phyloP scores from a whole-genome alignment of 495 filamentous ascomycete species.

The Astrothelium subdiscretum region DNA sequence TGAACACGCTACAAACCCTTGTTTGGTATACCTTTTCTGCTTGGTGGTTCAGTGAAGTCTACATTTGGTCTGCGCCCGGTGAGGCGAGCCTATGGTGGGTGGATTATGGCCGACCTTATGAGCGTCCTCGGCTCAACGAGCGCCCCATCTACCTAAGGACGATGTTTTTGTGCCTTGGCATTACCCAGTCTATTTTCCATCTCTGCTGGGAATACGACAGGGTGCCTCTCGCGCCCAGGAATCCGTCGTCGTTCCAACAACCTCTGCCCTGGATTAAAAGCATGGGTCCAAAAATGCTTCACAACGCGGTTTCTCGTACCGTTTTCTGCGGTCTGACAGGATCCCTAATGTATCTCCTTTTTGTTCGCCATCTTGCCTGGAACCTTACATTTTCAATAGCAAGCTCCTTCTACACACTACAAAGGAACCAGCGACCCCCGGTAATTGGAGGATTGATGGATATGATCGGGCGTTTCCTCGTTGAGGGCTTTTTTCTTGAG shows the following conservation, averaged over 20 bases:
- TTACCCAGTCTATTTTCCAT: conserved; percentile 58
- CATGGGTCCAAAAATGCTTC: neutral
- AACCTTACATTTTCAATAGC: conserved; percentile 53
- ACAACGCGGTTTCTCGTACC: neutral
- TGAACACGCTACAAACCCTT: conserved; percentile 34
- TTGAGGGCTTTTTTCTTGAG: conserved; percentile 54
- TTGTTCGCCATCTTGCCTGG: conserved; percentile 56
- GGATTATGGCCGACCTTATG: conserved; percentile 51
- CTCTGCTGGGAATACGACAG: conserved; percentile 64
- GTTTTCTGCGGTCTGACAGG: neutral
- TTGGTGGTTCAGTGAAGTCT: conserved; percentile 70
- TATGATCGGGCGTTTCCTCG: conserved; percentile 47
- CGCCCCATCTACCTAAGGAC: conserved; percentile 68
- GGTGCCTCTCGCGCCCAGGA: conserved; percentile 26
- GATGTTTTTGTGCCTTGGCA: conserved; percentile 53
- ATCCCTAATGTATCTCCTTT: conserved; percentile 23
- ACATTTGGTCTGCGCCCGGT: conserved; percentile 62
- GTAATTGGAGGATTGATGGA: conserved; percentile 11
- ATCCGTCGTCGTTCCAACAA: neutral
- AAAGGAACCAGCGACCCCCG: conserved; percentile 47
- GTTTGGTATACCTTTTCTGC: conserved; percentile 51
- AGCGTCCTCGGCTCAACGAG: conserved; percentile 77
- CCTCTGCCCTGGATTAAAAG: neutral
- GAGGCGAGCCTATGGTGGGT: conserved; percentile 58
- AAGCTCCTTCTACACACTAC: conserved; percentile 61